phyloP scores from a whole-genome alignment of 352 stramenopile genomes.

The Paralagenidium karlingii region DNA sequence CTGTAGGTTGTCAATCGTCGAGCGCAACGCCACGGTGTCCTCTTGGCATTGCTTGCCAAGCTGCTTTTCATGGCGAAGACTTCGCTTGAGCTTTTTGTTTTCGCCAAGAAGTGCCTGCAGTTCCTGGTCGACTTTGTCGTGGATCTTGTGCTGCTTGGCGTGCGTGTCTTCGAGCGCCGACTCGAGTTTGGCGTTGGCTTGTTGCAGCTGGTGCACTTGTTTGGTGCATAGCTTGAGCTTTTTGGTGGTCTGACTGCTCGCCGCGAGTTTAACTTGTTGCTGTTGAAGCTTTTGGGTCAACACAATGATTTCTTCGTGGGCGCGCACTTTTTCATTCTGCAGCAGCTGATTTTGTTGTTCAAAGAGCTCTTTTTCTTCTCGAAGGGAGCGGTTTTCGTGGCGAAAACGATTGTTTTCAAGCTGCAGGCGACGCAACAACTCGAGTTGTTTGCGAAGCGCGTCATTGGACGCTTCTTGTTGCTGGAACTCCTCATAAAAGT shows the following conservation, averaged over 20 bases:
- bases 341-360: conserved; percentile 25
- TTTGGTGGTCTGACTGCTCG: conserved; percentile 17
- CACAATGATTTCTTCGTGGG: conserved; percentile 24
- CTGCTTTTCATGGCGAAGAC: conserved; percentile 23
- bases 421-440: conserved; percentile 52
- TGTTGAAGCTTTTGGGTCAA: conserved; percentile 16
- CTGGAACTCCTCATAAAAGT: conserved; percentile 16
- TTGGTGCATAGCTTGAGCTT: conserved; percentile 37
- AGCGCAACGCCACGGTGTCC: conserved; percentile 23
- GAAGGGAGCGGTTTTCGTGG: conserved; percentile 24
- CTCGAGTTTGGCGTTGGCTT: conserved; percentile 24
- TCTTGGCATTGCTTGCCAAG: conserved; percentile 16
- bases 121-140: conserved; percentile 18
- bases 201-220: conserved; percentile 14
- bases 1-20: conserved; percentile 21
- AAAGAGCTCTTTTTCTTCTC: conserved; percentile 28
- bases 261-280: conserved; percentile 18
- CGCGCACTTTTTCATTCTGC: conserved; percentile 28
- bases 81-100: conserved; percentile 33
- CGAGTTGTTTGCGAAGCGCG: conserved; percentile 44
- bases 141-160: conserved; percentile 16
- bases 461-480: conserved; percentile 55
- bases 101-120: conserved; percentile 19
- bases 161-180: conserved; percentile 18
- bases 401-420: conserved; percentile 64